Percentiles rank a stretch among this genome's conserved stretches.
phyloP scores from a whole-genome alignment of 305 asterid species.

The Fraxinus ornus region DNA sequence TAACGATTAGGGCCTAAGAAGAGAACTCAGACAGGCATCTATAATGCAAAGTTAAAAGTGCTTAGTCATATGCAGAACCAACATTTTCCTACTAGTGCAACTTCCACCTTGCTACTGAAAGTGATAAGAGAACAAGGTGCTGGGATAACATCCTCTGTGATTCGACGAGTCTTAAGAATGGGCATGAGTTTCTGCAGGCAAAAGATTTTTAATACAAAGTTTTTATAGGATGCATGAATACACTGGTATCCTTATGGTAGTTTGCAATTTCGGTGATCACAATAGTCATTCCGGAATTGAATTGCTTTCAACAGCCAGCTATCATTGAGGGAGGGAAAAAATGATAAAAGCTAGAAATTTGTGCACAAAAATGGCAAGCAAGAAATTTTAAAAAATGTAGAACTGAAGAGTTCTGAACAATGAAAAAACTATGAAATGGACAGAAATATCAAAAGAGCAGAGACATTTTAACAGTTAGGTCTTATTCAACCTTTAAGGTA shows the following conservation, averaged over 20 bases:
- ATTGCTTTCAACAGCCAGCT: not conserved
- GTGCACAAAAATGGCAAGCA: not conserved
- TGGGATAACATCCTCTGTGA: not conserved
- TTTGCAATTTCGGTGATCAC: not conserved
- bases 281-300: not conserved
- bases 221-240: not conserved
- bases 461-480: not conserved
- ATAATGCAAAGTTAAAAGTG: not conserved
- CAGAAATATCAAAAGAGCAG: not conserved
- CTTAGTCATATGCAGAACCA: not conserved
- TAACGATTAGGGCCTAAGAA: not conserved
- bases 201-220: not conserved
- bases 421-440: not conserved
- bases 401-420: not conserved
- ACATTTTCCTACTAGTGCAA: not conserved
- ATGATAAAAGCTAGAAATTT: not conserved
- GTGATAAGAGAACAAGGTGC: not conserved
- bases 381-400: not conserved
- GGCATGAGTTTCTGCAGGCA: not conserved
- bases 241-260: not conserved
- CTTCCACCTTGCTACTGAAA: not conserved
- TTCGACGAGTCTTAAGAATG: not conserved
- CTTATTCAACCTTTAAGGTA: not conserved
- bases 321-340: not conserved
- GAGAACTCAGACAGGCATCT: not conserved